A percentile compares a stretch with the other conserved stretches of the same genome.
These are phyloP conservation scores for Crithidia thermophila DNA, from an alignment of 208 protist species.

Conservation along the genomic window DNA sequence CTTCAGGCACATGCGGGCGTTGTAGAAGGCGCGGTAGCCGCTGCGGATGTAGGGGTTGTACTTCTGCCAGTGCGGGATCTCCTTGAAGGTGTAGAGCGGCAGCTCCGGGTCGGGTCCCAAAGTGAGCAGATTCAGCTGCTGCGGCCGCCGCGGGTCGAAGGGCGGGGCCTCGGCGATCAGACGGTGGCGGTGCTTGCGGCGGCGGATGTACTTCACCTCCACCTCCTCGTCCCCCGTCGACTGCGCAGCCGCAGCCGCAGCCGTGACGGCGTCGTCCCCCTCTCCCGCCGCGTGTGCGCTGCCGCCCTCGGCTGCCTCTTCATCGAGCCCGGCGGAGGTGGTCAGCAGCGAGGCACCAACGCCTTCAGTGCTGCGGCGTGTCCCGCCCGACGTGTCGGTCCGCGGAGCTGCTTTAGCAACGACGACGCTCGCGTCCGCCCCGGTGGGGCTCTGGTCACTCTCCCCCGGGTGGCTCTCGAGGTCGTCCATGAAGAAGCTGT, in stretches of 20 bases:
- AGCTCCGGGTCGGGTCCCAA: slow-evolving; percentile 13
- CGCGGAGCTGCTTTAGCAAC: background rate
- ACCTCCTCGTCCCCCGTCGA: background rate
- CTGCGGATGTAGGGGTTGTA: slow-evolving; percentile 61
- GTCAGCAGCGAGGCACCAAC: background rate
- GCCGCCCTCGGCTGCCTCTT: background rate
- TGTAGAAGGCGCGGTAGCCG: slow-evolving; percentile 80
- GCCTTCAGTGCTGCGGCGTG: background rate
- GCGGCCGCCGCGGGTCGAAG: slow-evolving; percentile 12
- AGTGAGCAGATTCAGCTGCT: slow-evolving; percentile 15
- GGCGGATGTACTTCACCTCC: background rate
- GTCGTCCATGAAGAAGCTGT: slow-evolving; percentile 39
- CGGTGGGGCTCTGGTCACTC: background rate
- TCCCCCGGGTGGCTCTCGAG: slow-evolving; percentile 6
- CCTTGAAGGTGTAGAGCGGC: slow-evolving; percentile 55
- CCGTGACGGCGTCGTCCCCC: background rate
- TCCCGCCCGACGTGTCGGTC: background rate
- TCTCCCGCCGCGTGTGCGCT: too few relatives aligned
- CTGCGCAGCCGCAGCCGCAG: background rate
- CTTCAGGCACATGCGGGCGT: slow-evolving; percentile 45
- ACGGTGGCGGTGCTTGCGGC: slow-evolving; percentile 7
- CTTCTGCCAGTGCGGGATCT: slow-evolving; percentile 50
- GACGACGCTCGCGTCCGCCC: background rate
- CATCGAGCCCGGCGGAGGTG: background rate
- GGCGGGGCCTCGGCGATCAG: slow-evolving; percentile 17